These are phyloP conservation scores for Trichosporon ovoides DNA, from an alignment of 1,284 basidiomycete species.

Conservation along the genomic window DNA sequence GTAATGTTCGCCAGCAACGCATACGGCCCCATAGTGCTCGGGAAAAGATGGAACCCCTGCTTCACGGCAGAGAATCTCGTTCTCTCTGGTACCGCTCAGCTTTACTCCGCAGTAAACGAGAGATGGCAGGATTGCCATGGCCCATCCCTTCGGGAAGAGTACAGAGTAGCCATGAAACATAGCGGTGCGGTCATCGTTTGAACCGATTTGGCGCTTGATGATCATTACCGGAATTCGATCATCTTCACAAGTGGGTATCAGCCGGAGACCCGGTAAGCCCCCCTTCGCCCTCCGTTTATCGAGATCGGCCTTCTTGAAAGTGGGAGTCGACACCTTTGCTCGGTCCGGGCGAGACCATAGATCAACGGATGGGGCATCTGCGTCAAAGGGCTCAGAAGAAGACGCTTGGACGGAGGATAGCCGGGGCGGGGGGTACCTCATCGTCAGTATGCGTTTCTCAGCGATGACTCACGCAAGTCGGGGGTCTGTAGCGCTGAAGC, in stretches of 20 bases:
- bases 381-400: not conserved
- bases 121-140: conserved; percentile 77
- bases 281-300: conserved; percentile 71
- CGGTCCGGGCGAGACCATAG: not conserved
- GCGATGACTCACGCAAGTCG: conserved; percentile 31
- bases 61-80: conserved; percentile 70
- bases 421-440: conserved; percentile 30
- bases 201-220: conserved; percentile 57
- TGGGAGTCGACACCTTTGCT: conserved; percentile 56
- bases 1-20: conserved; percentile 54
- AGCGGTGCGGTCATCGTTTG: not conserved
- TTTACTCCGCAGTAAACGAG: conserved; percentile 73
- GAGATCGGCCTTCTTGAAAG: conserved; percentile 73
- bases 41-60: conserved; percentile 69
- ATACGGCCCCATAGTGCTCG: conserved; percentile 64
- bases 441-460: not conserved
- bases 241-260: conserved; percentile 64
- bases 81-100: conserved; percentile 72
- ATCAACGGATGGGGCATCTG: not conserved
- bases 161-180: conserved; percentile 76
- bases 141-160: conserved; percentile 76
- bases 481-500: conserved; percentile 73
- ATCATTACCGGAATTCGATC: conserved; percentile 74
- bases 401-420: not conserved
- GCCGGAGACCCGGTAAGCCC: conserved; percentile 66